Conservation (phyloP, 495 filamentous ascomycete genomes). For the Penicillium canariense region DNA sequence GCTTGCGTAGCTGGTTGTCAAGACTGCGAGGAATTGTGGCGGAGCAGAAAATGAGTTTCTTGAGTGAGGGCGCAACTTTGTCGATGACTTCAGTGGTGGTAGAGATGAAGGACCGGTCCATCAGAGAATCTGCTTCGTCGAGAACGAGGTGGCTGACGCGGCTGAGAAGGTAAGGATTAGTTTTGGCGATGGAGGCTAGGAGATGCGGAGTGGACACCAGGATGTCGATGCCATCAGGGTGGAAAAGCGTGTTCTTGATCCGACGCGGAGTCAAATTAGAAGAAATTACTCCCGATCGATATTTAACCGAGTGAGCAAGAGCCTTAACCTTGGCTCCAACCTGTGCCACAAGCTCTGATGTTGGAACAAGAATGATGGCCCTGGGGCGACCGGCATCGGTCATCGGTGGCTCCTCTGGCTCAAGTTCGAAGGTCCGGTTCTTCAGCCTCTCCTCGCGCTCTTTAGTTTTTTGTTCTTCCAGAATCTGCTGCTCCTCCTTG, state of each 20-base stretch:
- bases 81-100: slow-evolving; percentile 79
- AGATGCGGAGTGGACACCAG: slow-evolving; percentile 87
- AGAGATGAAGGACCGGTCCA: slow-evolving; percentile 86
- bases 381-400: slow-evolving; percentile 73
- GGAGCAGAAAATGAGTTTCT: slow-evolving; percentile 92
- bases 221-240: slow-evolving; percentile 77
- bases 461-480: slow-evolving; percentile 47
- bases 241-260: slow-evolving; percentile 85
- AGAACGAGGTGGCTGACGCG: slow-evolving; percentile 83
- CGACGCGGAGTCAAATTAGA: slow-evolving; percentile 68
- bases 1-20: slow-evolving; percentile 73
- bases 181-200: slow-evolving; percentile 77
- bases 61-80: slow-evolving; percentile 69
- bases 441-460: slow-evolving; percentile 48
- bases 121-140: slow-evolving; percentile 92
- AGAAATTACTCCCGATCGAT: slow-evolving; percentile 76
- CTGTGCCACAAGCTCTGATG: slow-evolving; percentile 88
- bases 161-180: slow-evolving; percentile 83
- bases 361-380: slow-evolving; percentile 87
- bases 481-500: slow-evolving; percentile 48
- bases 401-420: slow-evolving; percentile 50
- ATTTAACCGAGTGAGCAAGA: slow-evolving; percentile 78
- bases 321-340: slow-evolving; percentile 75
- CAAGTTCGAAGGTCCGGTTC: slow-evolving; percentile 51
- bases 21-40: slow-evolving; percentile 91